Evolutionary conservation across 345 rosid species (phyloP), one percentile per base, ranked within the genome.

Genomic region (Bruguiera gymnorhiza): DNA sequence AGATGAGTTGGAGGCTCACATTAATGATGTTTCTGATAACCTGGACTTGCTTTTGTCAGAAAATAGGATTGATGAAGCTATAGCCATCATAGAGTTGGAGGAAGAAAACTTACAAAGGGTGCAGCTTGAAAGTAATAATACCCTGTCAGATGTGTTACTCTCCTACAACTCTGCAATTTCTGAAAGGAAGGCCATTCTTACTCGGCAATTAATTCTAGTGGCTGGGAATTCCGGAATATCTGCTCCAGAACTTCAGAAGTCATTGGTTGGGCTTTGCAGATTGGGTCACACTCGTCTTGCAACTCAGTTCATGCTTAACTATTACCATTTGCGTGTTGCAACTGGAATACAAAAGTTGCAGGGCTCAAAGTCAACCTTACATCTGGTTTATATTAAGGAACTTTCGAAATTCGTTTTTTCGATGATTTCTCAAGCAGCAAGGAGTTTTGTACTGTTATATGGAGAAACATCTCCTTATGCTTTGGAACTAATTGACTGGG

Each of bases 391-490:
- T 67, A 67, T 76, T 43, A 79, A 72, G 73, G 85, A 84, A 66
- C 84, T 86, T 52, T 71, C 85, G 0, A 88, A 76, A 71, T 78
- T 84, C 52, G 76, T 83, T 9, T 88, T 86, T 74, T 84, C 89
- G 58, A 62, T 76, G 83, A 82, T 88, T 70, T 86, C 84, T 68
- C 90, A 83, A 79, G 86, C 89, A 55, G 87, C 89, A 64, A 79
- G 70, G 77, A 83, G 86, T 73, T 83, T 79, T 75, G 70, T 50
- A 56, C 71, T 80, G 87, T 70, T 88, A 62, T 68, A 73, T 54
- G 87, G 88, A 73, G 86, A 83, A 62, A 72, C 76, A 19, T 76
- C 84, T 43, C 65, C 80, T 13, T 71, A 73, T 74, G 77, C 76
- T 68, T 68, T 76, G 20, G 86, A 88, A 73, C 67, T 88, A 59